Evolutionary conservation across 148 eudicot genomes (phyloP), one percentile per base, ranked within the genome.

Genomic region (Rhododendron molle): DNA sequence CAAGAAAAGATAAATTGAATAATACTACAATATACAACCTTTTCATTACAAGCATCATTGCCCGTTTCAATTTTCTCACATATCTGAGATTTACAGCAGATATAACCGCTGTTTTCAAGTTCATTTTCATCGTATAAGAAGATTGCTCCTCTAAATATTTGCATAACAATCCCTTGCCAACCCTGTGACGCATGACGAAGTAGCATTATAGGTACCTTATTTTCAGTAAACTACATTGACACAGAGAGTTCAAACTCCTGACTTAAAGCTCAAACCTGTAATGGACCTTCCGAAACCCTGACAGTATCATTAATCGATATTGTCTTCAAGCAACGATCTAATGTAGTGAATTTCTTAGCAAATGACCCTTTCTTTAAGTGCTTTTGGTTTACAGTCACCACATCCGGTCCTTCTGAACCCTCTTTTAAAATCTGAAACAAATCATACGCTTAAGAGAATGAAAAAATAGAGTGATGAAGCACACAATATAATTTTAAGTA

Each of bases 301-400:
- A 94, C 93, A 38, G 85, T 87, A 65, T 93, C 95, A 90, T 91
- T 95, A 38, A 93, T 76, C 50, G 94, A 91, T 87, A 95, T 87
- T 46, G 89, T 90, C 91, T 92, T 94, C 88, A 83, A 89, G 79
- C 89, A 91, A 82, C 86, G 95, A 93, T 97, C 99, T 86, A 89
- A 76, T 52, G 97, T 94, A 54, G 95, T 91, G 88, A 97, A 93
- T 87, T 91, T 97, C 86, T 89, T 93, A 7, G 95, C 99, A 81
- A 91, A 87, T 10, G 93, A 90, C 67, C 93, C 92, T 87, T 88
- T 90, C 88, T 93, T 97, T 49, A 97, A 76, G 43, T 90, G 91
- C 67, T 90, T 91, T 65, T 72, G 86, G 43, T 90, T 93, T 50
- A 94, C 85, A 52, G 88, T 90, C 78, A 92, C 83, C 21, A 88